Evolutionary conservation across 768 basidiomycete species (phyloP), one percentile per base, ranked within the genome.

Genomic region (Auricularia auricula-judae): DNA sequence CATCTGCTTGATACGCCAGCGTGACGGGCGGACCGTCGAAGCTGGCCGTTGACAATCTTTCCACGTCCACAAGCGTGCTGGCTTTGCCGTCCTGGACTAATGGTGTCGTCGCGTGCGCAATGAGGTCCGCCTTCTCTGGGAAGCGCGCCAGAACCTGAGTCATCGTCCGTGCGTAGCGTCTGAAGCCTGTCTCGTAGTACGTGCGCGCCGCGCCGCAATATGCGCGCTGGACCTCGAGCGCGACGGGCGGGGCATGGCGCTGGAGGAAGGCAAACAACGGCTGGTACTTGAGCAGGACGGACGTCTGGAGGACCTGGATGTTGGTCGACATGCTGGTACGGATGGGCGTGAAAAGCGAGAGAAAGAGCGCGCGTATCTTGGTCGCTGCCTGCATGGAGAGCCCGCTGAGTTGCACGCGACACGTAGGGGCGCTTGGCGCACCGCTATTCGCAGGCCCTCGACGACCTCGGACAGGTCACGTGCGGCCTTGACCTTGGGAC

Each of bases 101-200:
- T 18, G 56, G 56, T 7, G 29, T 29, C 10, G 56, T 59, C 23
- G 79, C 67, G 73, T 76, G 70, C 1, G 82, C 80, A 54, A 97
- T 84, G 2, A 80, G 74, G 61, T 89, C 87, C 36, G 85, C 80
- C 69, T 82, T 89, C 74, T 97, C 93, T 1, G 76, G 60, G 36
- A 58, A 67, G 29, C 76, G 61, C 54, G 89, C 89, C 81, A 89
- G 91, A 62, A 98, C 81, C 75, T 80, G 85, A 42, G 86, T 83
- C 59, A 99, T 77, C 71, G 87, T 88, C 56, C 97, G 81, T 29
- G 86, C 82, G 73, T 98, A 99, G 53, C 97, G 79, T 66, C 97
- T 79, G 73, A 98, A 95, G 0, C 89, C 92, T 23, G 97, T 98
- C 76, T 99, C 97, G 66, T 93, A 98, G 73, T 97, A 99, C 23